Conservation (phyloP, 2,329 filamentous ascomycete genomes). For the Arthroderma sp. region DNA sequence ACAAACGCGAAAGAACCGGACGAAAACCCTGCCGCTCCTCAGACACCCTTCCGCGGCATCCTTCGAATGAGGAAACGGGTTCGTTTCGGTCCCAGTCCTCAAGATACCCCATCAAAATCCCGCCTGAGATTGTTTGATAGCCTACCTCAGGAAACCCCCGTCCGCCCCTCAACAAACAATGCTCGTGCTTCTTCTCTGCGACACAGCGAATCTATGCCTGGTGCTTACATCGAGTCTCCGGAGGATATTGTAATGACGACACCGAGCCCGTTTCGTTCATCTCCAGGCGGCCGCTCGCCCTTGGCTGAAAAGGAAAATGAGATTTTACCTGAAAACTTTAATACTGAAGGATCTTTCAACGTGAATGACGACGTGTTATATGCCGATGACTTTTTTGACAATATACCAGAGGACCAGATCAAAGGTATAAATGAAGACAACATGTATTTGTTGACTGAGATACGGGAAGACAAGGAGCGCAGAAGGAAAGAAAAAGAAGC, state of each 20-base stretch:
- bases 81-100: slow-evolving; percentile 22
- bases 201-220: too few species aligned
- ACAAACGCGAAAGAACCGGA: neutral
- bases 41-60: slow-evolving; percentile 4
- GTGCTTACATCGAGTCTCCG: neutral
- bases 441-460: neutral
- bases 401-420: slow-evolving; percentile 4
- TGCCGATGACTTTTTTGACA: slow-evolving; percentile 10
- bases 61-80: slow-evolving; percentile 19
- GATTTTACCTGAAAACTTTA: too few species aligned
- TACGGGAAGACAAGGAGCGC: too few species aligned
- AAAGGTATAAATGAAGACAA: too few species aligned
- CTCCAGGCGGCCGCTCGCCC: too few species aligned
- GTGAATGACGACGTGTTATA: slow-evolving; percentile 21
- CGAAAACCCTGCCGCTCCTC: neutral
- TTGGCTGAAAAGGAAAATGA: too few species aligned
- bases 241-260: slow-evolving; percentile 4
- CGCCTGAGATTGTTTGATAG: neutral
- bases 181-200: neutral
- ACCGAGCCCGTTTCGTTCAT: neutral
- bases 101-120: slow-evolving; percentile 21
- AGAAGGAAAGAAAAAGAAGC: too few species aligned
- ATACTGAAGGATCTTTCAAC: slow-evolving; percentile 13
- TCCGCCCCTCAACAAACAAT: neutral
- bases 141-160: neutral